phyloP scores from a whole-genome alignment of 2,329 filamentous ascomycete species.

The Ophiocordyceps australis region DNA sequence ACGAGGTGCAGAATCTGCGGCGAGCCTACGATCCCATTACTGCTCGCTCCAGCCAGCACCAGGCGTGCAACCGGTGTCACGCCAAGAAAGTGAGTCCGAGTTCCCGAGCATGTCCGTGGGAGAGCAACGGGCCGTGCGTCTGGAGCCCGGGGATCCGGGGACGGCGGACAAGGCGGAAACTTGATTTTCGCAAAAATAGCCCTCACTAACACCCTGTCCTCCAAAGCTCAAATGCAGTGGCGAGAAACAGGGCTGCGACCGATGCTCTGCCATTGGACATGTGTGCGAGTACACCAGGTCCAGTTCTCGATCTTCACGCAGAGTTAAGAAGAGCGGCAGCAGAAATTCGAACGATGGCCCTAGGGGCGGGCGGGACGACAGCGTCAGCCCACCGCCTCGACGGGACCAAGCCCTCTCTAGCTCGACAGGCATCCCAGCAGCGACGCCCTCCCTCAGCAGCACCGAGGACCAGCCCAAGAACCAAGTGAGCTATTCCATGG shows the following conservation, averaged over 20 bases:
- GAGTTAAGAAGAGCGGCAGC: conserved; percentile 8
- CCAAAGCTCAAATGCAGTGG: conserved; percentile 17
- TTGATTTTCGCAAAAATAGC: conserved; percentile 2
- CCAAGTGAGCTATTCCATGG: not conserved
- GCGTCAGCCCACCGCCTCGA: conserved; percentile 2
- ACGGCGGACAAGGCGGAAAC: too few relatives aligned
- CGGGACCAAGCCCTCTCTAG: too few relatives aligned
- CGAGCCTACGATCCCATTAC: conserved; percentile 17
- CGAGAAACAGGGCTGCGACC: conserved; percentile 17
- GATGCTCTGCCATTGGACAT: conserved; percentile 12
- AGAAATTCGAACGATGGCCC: conserved; percentile 1
- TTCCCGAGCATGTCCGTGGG: too few relatives aligned
- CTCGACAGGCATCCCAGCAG: not conserved
- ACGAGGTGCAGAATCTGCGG: conserved; percentile 17
- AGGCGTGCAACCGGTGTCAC: conserved; percentile 19
- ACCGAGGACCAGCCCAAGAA: not conserved
- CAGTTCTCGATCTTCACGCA: conserved; percentile 12
- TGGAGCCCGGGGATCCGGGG: too few relatives aligned
- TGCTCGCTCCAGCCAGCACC: conserved; percentile 17
- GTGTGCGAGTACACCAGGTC: conserved; percentile 17
- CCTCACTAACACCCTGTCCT: not conserved
- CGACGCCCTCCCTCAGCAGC: not conserved
- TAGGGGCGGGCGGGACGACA: conserved; percentile 1
- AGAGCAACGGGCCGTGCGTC: too few relatives aligned
- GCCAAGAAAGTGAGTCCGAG: conserved; percentile 15